These are phyloP conservation scores for Neofusicoccum parvum DNA, from an alignment of 2,329 filamentous ascomycete genomes.

Conservation along the genomic window DNA sequence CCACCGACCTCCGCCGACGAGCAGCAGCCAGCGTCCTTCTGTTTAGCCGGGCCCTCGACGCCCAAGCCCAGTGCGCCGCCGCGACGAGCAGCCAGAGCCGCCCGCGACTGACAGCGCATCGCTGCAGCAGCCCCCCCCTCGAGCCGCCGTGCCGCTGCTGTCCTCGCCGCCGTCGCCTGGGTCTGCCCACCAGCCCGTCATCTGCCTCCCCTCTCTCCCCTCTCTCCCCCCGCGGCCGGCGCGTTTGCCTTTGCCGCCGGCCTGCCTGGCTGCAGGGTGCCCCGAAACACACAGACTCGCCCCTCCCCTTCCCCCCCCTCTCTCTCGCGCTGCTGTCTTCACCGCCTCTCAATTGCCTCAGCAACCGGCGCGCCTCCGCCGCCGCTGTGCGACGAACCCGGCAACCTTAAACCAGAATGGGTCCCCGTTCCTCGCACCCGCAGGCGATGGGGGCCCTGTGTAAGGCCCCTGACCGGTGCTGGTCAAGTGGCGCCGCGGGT, in stretches of 20 bases:
- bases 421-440: neutral
- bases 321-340: neutral
- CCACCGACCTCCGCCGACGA: neutral
- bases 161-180: neutral
- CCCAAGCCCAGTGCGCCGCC: neutral
- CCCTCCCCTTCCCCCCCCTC: neutral
- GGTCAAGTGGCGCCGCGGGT: slow-evolving; percentile 1
- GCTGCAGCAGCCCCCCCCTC: neutral
- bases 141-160: neutral
- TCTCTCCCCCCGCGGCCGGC: neutral
- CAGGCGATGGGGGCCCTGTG: slow-evolving; percentile 16
- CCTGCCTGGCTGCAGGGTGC: slow-evolving; percentile 3
- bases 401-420: slow-evolving; percentile 7
- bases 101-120: neutral
- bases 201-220: neutral
- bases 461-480: slow-evolving; percentile 6
- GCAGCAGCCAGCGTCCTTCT: neutral
- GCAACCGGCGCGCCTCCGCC: neutral
- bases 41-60: neutral
- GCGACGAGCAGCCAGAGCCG: neutral
- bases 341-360: slow-evolving; percentile 13
- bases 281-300: slow-evolving; percentile 2
- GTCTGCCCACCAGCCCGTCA: neutral
- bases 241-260: neutral
- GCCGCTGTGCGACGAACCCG: slow-evolving; percentile 6